These are phyloP conservation scores for Phytopythium litorale DNA, from an alignment of 352 stramenopile species.

Conservation along the genomic window DNA sequence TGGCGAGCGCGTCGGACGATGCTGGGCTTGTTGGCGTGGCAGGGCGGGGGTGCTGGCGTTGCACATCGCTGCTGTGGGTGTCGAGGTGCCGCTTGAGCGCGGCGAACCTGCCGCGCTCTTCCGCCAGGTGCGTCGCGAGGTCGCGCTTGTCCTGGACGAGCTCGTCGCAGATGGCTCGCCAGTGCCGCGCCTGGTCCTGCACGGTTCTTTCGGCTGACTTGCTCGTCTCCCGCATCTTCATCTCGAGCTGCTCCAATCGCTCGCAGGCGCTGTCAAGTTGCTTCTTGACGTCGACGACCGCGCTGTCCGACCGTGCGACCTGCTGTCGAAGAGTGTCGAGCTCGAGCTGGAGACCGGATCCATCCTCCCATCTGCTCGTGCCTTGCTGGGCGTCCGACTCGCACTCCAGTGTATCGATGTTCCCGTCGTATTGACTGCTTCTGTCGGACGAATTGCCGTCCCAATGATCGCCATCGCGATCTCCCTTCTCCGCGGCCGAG, in stretches of 20 bases:
- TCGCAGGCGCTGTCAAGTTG: constrained; percentile 22
- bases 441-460: background rate
- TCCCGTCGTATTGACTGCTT: background rate
- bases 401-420: background rate
- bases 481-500: background rate
- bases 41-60: background rate
- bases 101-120: constrained; percentile 40
- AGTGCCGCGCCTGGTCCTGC: constrained; percentile 28
- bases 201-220: constrained; percentile 26
- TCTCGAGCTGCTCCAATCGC: constrained; percentile 18
- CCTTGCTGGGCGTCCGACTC: background rate
- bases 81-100: constrained; percentile 37
- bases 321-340: constrained; percentile 13
- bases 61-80: constrained; percentile 10
- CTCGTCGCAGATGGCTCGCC: constrained; percentile 43
- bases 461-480: background rate
- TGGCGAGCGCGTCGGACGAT: background rate
- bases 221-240: constrained; percentile 18
- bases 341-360: background rate
- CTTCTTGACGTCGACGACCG: constrained; percentile 22
- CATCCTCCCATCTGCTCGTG: constrained; percentile 7
- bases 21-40: background rate
- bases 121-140: constrained; percentile 37
- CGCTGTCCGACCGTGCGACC: constrained; percentile 16
- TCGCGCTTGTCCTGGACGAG: constrained; percentile 36